Percentiles rank a stretch among this genome's conserved stretches.
Evolutionary conservation across 176 grass and related monocot genomes (phyloP).

Genomic region (Juncus effusus): DNA sequence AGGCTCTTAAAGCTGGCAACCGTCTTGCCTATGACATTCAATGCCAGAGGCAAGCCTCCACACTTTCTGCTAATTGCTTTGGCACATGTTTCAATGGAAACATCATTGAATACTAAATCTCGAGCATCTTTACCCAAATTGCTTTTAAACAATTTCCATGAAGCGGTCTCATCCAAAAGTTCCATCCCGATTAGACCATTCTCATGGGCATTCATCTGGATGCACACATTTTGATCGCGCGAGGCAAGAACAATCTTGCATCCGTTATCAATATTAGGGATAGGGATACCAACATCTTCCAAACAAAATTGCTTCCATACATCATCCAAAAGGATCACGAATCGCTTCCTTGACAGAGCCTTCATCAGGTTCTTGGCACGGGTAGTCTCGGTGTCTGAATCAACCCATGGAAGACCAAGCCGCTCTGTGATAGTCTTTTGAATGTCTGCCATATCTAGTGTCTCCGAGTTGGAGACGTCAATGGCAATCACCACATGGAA

Average conservation of each 20-base stretch:
- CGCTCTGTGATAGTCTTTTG: constrained; percentile 54
- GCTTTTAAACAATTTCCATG: constrained; percentile 46
- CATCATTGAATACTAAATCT: constrained; percentile 18
- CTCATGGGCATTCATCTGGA: constrained; percentile 46
- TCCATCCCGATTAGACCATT: constrained; percentile 40
- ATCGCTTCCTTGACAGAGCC: constrained; percentile 50
- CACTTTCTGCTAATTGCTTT: constrained; percentile 34
- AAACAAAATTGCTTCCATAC: constrained; percentile 42
- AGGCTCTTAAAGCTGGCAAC: constrained; percentile 38
- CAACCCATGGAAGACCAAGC: constrained; percentile 58
- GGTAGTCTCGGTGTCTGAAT: constrained; percentile 24
- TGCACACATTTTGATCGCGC: constrained; percentile 39
- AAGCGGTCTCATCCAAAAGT: constrained; percentile 24
- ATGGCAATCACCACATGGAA: constrained; percentile 71
- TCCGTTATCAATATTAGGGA: constrained; percentile 20
- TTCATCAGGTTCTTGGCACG: constrained; percentile 38
- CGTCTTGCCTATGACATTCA: constrained; percentile 53
- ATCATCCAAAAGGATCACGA: constrained; percentile 60
- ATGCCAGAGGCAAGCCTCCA: constrained; percentile 63
- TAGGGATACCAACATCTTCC: constrained; percentile 59
- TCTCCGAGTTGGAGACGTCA: constrained; percentile 58
- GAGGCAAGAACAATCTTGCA: constrained; percentile 62
- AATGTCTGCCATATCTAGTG: constrained; percentile 38
- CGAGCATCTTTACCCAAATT: constrained; percentile 33
- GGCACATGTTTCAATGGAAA: background rate